phyloP scores from a whole-genome alignment of 345 rosid species.

The Luvunga scandens region DNA sequence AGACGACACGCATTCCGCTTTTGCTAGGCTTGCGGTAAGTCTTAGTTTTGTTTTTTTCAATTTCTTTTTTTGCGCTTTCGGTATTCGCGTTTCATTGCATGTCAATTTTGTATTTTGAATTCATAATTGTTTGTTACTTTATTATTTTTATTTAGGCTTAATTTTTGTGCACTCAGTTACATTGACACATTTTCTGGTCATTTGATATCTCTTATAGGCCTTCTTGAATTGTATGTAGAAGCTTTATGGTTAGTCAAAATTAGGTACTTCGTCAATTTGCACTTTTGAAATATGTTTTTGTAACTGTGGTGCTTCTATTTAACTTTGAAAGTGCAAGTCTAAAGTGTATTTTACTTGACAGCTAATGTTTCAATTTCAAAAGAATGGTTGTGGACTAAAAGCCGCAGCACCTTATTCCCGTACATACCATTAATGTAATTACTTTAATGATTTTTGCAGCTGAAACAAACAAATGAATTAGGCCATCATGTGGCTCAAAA shows the following conservation, averaged over 20 bases:
- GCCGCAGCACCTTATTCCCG: neutral
- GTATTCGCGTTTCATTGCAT: neutral
- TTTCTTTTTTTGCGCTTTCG: neutral
- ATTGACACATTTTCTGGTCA: neutral
- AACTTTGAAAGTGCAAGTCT: no score
- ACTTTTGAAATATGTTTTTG: neutral
- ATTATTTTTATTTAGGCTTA: neutral
- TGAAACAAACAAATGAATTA: constrained; percentile 28
- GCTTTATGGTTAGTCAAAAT: neutral
- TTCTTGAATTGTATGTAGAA: neutral
- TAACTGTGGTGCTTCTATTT: neutral
- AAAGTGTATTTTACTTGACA: no score
- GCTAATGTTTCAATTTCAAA: no score
- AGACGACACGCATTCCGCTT: constrained; percentile 33
- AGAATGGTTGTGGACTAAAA: neutral
- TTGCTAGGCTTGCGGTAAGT: constrained; percentile 37
- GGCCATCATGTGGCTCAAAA: constrained; percentile 29
- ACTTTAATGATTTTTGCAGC: constrained; percentile 28
- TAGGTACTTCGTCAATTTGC: neutral
- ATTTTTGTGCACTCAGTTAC: neutral
- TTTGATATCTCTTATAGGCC: neutral
- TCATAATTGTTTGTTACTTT: neutral
- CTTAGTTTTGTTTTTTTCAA: neutral
- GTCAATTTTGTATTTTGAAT: neutral
- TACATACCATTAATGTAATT: neutral